Percentiles rank a stretch among this genome's conserved stretches.
phyloP scores from a whole-genome alignment of 495 filamentous ascomycete species.

The Gamarada debralockiae region DNA sequence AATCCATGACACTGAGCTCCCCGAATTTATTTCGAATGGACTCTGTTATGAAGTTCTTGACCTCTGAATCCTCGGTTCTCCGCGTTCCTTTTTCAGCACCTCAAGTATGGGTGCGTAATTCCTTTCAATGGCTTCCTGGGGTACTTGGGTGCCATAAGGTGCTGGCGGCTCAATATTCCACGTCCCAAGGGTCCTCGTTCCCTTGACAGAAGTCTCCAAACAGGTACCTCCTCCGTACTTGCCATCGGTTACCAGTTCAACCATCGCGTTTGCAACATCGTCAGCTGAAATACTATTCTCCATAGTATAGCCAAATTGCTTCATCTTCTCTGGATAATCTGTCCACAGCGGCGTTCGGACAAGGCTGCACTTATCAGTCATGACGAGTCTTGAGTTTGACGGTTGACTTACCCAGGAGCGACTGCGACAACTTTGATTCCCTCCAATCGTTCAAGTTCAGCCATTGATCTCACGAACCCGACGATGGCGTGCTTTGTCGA shows the following conservation, averaged over 20 bases:
- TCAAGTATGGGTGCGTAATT: too few relatives aligned
- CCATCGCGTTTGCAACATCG: neutral
- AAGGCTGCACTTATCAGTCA: slow-evolving; percentile 12
- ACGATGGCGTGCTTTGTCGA: slow-evolving; percentile 34
- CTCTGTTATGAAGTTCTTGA: too few relatives aligned
- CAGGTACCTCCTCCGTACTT: slow-evolving; percentile 5
- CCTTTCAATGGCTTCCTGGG: neutral
- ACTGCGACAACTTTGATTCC: neutral
- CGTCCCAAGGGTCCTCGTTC: neutral
- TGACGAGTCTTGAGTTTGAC: neutral
- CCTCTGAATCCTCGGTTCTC: too few relatives aligned
- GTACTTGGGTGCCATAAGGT: neutral
- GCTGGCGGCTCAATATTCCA: neutral
- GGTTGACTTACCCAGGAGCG: neutral
- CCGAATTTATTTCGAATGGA: too few relatives aligned
- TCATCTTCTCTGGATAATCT: slow-evolving; percentile 12
- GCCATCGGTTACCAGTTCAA: neutral
- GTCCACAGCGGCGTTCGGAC: slow-evolving; percentile 26
- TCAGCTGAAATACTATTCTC: neutral
- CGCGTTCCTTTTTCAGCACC: too few relatives aligned
- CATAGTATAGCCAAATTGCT: slow-evolving; percentile 16
- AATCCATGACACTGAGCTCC: too few relatives aligned
- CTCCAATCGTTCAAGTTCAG: slow-evolving; percentile 26
- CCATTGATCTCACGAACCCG: slow-evolving; percentile 32
- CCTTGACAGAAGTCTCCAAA: neutral